phyloP scores from a whole-genome alignment of 1,284 basidiomycete species.

The Cronartium quercuum region DNA sequence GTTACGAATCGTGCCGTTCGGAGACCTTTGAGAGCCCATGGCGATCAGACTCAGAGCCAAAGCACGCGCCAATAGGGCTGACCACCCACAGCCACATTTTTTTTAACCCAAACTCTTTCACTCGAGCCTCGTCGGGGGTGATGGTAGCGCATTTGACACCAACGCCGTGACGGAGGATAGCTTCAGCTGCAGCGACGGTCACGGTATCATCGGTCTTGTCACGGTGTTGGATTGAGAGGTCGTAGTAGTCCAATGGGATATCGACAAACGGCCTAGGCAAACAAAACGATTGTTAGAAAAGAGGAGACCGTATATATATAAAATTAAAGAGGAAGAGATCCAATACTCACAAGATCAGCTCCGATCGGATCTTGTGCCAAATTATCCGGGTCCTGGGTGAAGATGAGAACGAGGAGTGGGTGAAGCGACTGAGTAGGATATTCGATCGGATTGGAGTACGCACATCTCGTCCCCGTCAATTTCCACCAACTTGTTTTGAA shows the following conservation, averaged over 20 bases:
- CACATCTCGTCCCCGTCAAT: conserved; percentile 50
- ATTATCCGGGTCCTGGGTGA: conserved; percentile 24
- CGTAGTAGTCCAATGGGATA: conserved; percentile 50
- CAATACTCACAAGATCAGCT: conserved; percentile 14
- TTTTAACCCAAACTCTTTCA: conserved; percentile 82
- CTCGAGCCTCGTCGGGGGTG: conserved; percentile 73
- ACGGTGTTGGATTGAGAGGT: conserved; percentile 42
- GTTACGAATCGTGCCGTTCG: conserved; percentile 64
- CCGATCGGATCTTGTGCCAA: conserved; percentile 34
- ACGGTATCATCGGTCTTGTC: conserved; percentile 78
- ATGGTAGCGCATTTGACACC: conserved; percentile 78
- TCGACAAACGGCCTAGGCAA: conserved; percentile 46
- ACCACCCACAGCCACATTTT: conserved; percentile 63
- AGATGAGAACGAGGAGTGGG: background rate
- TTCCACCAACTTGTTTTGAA: conserved; percentile 48
- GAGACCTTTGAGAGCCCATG: conserved; percentile 4
- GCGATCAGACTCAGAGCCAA: background rate
- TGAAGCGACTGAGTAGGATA: background rate
- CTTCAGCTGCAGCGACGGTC: conserved; percentile 86
- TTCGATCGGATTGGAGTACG: background rate
- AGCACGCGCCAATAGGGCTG: background rate
- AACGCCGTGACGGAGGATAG: conserved; percentile 52
- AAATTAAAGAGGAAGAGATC: background rate
- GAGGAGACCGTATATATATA: background rate
- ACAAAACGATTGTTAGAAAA: conserved; percentile 43